These are phyloP conservation scores for Middelhovenomyces tepae DNA, from an alignment of 805 yeast genomes.

Conservation along the genomic window DNA sequence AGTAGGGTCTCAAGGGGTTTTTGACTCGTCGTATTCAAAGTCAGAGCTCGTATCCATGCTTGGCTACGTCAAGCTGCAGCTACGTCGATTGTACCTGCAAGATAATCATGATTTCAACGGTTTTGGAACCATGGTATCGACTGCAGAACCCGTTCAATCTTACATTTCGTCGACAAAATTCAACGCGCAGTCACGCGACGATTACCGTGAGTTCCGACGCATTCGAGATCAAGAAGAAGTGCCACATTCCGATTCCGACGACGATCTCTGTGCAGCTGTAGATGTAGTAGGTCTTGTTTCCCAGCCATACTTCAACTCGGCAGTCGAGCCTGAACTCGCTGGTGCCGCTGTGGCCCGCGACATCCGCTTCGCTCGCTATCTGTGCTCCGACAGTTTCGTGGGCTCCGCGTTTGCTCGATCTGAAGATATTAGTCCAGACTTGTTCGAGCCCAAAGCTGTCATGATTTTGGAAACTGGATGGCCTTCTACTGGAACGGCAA, in stretches of 20 bases:
- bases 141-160: slow-evolving; percentile 76
- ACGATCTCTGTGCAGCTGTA: slow-evolving; percentile 63
- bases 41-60: slow-evolving; percentile 16
- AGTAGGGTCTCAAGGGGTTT: slow-evolving; percentile 19
- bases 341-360: slow-evolving; percentile 60
- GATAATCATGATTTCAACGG: slow-evolving; percentile 1
- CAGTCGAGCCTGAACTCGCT: slow-evolving; percentile 48
- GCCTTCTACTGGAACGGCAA: slow-evolving; percentile 70
- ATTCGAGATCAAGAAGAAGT: slow-evolving; percentile 1
- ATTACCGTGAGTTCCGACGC: slow-evolving; percentile 22
- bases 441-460: slow-evolving; percentile 28
- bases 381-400: slow-evolving; percentile 37
- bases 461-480: slow-evolving; percentile 80
- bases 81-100: too few relatives aligned
- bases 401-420: slow-evolving; percentile 14
- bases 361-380: slow-evolving; percentile 39
- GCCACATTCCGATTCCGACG: slow-evolving; percentile 29
- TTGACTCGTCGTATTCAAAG: slow-evolving; percentile 12
- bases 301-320: slow-evolving; percentile 60
- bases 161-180: slow-evolving; percentile 27
- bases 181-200: slow-evolving; percentile 14
- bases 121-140: slow-evolving; percentile 49
- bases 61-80: slow-evolving; percentile 10
- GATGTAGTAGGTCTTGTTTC: slow-evolving; percentile 77
- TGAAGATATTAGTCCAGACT: slow-evolving; percentile 1